Evolutionary conservation across 345 rosid species (phyloP).

Genomic region (Linum usitatissimum): DNA sequence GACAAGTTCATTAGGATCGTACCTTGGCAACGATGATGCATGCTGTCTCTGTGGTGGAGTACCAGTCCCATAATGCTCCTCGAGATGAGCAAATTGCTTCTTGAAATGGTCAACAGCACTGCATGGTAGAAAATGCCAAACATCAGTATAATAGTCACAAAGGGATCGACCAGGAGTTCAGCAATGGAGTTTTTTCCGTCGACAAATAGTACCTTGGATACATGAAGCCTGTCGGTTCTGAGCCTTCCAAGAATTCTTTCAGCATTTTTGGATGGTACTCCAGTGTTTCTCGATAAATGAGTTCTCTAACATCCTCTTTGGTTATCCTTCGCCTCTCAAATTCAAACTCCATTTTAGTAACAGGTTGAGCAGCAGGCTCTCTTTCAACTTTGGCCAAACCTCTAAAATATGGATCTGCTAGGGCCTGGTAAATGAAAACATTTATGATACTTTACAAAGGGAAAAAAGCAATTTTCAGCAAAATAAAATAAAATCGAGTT

Average conservation of each 20-base stretch:
- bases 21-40: constrained; percentile 97
- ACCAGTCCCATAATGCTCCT: constrained; percentile 68
- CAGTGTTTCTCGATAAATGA: constrained; percentile 72
- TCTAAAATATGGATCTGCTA: constrained; percentile 84
- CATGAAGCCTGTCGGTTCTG: constrained; percentile 80
- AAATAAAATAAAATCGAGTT: background rate
- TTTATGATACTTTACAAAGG: background rate
- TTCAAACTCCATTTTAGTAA: constrained; percentile 93
- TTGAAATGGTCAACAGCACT: constrained; percentile 91
- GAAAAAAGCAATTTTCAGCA: background rate
- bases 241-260: constrained; percentile 71
- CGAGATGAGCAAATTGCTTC: constrained; percentile 87
- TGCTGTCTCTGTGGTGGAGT: constrained; percentile 89
- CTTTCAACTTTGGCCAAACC: constrained; percentile 84
- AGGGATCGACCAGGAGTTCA: constrained; percentile 10
- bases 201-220: constrained; percentile 64
- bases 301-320: constrained; percentile 79
- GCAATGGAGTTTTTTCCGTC: background rate
- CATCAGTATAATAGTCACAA: constrained; percentile 9
- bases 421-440: constrained; percentile 37
- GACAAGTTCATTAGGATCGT: constrained; percentile 1
- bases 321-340: constrained; percentile 90
- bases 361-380: constrained; percentile 91
- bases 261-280: constrained; percentile 95
- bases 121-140: constrained; percentile 2